Percentiles rank a stretch among this genome's conserved stretches.
Evolutionary conservation across 768 basidiomycete genomes (phyloP).

Genomic region (Rhizopogon rudus): DNA sequence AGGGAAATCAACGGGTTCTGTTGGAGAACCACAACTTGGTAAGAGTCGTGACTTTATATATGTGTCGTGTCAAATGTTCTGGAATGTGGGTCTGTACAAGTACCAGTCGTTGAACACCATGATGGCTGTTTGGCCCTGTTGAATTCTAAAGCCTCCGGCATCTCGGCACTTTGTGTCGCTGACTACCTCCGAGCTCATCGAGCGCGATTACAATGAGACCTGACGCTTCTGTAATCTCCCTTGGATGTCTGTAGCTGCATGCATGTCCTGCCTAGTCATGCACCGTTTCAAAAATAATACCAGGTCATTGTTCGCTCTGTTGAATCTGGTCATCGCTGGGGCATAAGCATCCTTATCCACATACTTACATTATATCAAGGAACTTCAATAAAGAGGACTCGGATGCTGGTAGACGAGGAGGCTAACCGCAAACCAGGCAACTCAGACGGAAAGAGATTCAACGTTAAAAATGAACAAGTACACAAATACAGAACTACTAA

Average conservation of each 20-base stretch:
- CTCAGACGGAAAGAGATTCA: not conserved
- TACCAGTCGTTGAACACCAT: too few species aligned
- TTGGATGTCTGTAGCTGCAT: too few species aligned
- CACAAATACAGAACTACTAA: constrained; percentile 5
- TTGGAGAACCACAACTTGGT: not conserved
- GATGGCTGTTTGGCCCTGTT: constrained; percentile 18
- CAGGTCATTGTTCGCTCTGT: too few species aligned
- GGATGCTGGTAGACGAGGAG: not conserved
- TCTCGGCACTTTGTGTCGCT: not conserved
- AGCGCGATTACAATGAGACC: not conserved
- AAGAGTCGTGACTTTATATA: not conserved
- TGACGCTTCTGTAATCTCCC: not conserved
- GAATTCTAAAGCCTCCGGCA: constrained; percentile 21
- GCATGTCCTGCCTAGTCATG: too few species aligned
- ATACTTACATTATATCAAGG: not conserved
- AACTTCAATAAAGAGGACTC: not conserved
- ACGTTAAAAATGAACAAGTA: not conserved
- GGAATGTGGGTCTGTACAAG: too few species aligned
- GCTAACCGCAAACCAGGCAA: not conserved
- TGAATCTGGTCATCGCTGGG: too few species aligned
- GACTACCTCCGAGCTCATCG: not conserved
- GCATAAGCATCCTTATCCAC: too few species aligned
- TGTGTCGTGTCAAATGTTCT: not conserved
- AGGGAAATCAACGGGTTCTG: too few species aligned
- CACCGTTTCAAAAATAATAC: too few species aligned